Evolutionary conservation across 2,329 filamentous ascomycete species (phyloP), one percentile per base, ranked within the genome.

Genomic region (Lachnellula arida): DNA sequence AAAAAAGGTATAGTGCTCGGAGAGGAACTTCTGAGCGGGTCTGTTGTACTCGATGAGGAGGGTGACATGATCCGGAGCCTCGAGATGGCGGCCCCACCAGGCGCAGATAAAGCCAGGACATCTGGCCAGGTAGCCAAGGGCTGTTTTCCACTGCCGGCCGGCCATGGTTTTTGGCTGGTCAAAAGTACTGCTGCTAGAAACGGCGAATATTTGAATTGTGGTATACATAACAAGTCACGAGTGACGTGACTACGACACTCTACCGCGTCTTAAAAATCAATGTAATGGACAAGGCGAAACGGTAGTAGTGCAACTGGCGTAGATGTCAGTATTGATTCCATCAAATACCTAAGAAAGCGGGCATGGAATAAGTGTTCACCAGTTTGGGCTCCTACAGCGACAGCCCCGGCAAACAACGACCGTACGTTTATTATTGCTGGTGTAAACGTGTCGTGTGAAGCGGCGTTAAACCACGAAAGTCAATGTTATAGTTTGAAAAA

Each of bases 21-120:
- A 48, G 17, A 48, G 28, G 46, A 48, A 48, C 4, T 25, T 19
- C 17, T 28, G 46, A 11, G 32, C 25, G 15, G 23, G 11, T 2
- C 6, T n/a, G 25, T 15, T 32, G 25, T 7, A 2, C 46, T 12
- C n/a, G 23, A 59, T 59, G 11, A 58, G 58, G n/a, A 60, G 50
- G 23, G 58, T 59, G 23, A 56, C 39, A 11, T 49, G 54, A 32
- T 48, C 40, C 43, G 53, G 46, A 40, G 46, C 48, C 15, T 42
- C 46, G 19, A 49, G 39, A 9, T 28, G 46, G 49, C 28, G 46
- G 25, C 46, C 46, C 46, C 46, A 48, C 37, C 1, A 39, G 37
- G n/a, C 37, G 14, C 12, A 7, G 28, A 23, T 9, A 48, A 34
- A 22, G 25, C 28, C 28, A 14, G 46, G 46, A 15, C 23, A 48